These are phyloP conservation scores for Hermanozyma aechmeae DNA, from an alignment of 805 yeast species.

Conservation along the genomic window DNA sequence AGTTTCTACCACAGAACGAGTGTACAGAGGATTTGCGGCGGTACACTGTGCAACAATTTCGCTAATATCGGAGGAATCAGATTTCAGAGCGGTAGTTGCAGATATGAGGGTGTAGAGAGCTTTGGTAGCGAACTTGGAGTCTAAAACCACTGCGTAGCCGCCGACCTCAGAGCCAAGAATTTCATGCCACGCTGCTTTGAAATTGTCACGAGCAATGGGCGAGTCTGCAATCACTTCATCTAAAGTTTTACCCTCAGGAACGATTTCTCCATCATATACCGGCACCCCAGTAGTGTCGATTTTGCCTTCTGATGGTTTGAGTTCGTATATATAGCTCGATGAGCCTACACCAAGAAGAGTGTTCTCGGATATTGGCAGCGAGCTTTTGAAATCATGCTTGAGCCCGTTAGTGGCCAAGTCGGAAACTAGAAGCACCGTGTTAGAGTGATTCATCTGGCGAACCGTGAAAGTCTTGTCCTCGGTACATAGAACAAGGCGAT, in stretches of 20 bases:
- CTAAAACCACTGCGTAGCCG: constrained; percentile 29
- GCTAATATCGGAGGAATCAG: not conserved
- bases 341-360: constrained; percentile 21
- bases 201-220: constrained; percentile 49
- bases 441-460: constrained; percentile 80
- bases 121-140: constrained; percentile 15
- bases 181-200: constrained; percentile 41
- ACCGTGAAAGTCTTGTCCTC: constrained; percentile 48
- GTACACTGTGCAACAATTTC: constrained; percentile 5
- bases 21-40: constrained; percentile 14
- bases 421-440: constrained; percentile 54
- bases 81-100: constrained; percentile 16
- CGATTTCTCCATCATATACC: constrained; percentile 8
- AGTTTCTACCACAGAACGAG: constrained; percentile 37
- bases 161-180: constrained; percentile 48
- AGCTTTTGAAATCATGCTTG: not conserved
- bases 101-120: constrained; percentile 18
- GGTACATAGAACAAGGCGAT: constrained; percentile 56
- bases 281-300: constrained; percentile 24
- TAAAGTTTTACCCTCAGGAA: constrained; percentile 8
- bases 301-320: constrained; percentile 13
- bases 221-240: constrained; percentile 31
- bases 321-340: constrained; percentile 27
- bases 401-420: constrained; percentile 4
- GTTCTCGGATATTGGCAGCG: constrained; percentile 1